These are phyloP conservation scores for Stachybotrys elegans DNA, from an alignment of 2,329 filamentous ascomycete genomes.

Conservation along the genomic window DNA sequence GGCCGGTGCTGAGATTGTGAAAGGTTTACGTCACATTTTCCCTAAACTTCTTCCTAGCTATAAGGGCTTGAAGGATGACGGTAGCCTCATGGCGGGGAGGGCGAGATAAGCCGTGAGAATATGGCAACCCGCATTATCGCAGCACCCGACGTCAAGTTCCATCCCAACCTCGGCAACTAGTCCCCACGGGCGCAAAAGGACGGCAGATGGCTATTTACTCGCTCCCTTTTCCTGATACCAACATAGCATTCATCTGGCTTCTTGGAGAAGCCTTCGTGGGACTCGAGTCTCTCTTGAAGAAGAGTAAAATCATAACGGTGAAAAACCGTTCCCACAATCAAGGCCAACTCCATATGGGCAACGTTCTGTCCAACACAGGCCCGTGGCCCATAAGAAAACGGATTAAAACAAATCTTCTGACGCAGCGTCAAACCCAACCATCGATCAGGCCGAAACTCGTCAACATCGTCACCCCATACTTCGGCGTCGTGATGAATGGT, in stretches of 20 bases:
- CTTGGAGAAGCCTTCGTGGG: conserved; percentile 10
- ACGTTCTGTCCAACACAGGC: conserved; percentile 11
- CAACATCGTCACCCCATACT: conserved; percentile 8
- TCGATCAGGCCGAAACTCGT: conserved; percentile 9
- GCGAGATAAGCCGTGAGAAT: too few relatives aligned
- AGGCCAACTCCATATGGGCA: conserved; percentile 10
- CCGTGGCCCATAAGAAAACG: conserved; percentile 10
- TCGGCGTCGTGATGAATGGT: conserved; percentile 10
- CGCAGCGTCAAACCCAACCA: conserved; percentile 6
- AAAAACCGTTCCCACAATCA: conserved; percentile 8
- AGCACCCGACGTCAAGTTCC: too few relatives aligned
- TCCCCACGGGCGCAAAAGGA: too few relatives aligned
- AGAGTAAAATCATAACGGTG: conserved; percentile 9
- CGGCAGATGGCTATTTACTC: too few relatives aligned
- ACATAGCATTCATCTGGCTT: conserved; percentile 12
- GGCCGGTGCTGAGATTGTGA: too few relatives aligned
- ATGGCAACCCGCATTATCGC: too few relatives aligned
- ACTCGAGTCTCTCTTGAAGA: conserved; percentile 7
- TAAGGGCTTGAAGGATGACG: too few relatives aligned
- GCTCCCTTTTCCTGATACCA: conserved; percentile 8
- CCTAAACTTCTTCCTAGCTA: too few relatives aligned
- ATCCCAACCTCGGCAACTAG: too few relatives aligned
- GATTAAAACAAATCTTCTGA: conserved; percentile 10
- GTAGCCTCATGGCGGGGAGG: too few relatives aligned
- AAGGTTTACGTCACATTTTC: too few relatives aligned